These are phyloP conservation scores for Stygiomarasmius scandens DNA, from an alignment of 1,284 basidiomycete genomes.

Conservation along the genomic window DNA sequence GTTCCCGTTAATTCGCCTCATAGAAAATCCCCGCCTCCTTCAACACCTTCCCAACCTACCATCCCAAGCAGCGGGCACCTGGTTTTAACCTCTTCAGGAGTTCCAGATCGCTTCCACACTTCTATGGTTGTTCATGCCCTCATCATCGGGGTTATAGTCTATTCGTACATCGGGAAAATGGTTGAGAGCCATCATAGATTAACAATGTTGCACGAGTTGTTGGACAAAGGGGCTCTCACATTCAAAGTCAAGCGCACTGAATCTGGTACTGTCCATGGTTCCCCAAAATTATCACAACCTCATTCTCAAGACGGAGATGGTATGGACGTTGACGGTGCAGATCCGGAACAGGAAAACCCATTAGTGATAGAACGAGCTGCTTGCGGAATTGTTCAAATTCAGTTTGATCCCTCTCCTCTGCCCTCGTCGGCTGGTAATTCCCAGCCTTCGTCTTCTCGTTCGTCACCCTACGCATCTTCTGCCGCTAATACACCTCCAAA, in stretches of 20 bases:
- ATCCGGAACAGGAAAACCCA: constrained; percentile 1
- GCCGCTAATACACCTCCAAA: no score
- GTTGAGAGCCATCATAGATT: constrained; percentile 49
- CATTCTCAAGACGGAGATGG: neutral
- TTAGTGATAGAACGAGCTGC: neutral
- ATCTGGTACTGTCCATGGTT: no score
- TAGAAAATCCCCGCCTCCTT: neutral
- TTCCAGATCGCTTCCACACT: constrained; percentile 42
- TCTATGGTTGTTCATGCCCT: constrained; percentile 54
- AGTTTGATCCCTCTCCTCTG: constrained; percentile 1
- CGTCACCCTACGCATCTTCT: constrained; percentile 25
- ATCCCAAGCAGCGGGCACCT: constrained; percentile 15
- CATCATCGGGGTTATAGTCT: constrained; percentile 58
- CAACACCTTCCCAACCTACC: neutral
- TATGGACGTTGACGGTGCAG: no score
- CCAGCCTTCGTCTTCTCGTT: constrained; percentile 8
- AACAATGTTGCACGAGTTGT: constrained; percentile 58
- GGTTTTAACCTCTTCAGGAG: constrained; percentile 31
- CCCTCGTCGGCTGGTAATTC: constrained; percentile 1
- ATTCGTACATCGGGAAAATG: constrained; percentile 56
- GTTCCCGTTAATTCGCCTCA: no score
- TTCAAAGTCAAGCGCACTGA: constrained; percentile 17
- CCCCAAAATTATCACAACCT: neutral
- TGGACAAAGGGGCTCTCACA: constrained; percentile 59
- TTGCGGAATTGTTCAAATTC: constrained; percentile 10